A percentile compares a stretch with the other conserved stretches of the same genome.
These are phyloP conservation scores for Acacia acuminata DNA, from an alignment of 306 rosid species.

Conservation along the genomic window DNA sequence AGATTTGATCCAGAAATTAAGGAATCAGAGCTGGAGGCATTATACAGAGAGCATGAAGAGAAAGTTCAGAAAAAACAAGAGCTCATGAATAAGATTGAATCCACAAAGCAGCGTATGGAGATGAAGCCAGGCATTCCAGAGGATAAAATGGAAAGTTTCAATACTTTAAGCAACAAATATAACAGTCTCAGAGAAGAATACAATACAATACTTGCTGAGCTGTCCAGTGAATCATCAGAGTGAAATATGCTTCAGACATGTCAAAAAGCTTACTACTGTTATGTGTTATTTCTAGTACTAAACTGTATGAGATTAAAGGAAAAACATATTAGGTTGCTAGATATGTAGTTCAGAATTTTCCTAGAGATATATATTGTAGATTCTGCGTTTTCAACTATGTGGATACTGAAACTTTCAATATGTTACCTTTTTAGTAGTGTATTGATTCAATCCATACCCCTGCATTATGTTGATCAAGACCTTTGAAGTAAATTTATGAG, in stretches of 20 bases:
- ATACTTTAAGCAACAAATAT: constrained; percentile 41
- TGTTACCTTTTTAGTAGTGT: background rate
- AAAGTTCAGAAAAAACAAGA: constrained; percentile 45
- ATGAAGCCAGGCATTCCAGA: constrained; percentile 23
- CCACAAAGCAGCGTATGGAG: constrained; percentile 46
- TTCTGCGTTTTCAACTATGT: background rate
- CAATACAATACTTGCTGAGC: constrained; percentile 41
- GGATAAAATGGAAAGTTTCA: constrained; percentile 46
- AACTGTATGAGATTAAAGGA: background rate
- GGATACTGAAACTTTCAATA: background rate
- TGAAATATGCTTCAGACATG: background rate
- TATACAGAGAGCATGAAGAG: constrained; percentile 47
- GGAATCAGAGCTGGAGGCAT: constrained; percentile 39
- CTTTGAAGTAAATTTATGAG: background rate
- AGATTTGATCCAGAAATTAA: constrained; percentile 20
- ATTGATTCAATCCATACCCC: background rate
- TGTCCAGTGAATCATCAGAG: constrained; percentile 34
- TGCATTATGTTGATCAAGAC: background rate
- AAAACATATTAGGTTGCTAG: background rate
- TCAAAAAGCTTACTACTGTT: background rate
- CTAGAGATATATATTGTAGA: background rate
- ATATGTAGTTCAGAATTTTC: background rate
- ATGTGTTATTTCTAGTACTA: background rate
- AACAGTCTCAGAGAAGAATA: constrained; percentile 50
- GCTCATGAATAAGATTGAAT: constrained; percentile 48